phyloP scores from a whole-genome alignment of 164 flowering plant genomes.

The Vitis vinifera region ASM3070453v1 NC_081816.1:19956001-19956500 shows the following conservation, averaged over 20 bases:
- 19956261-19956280: background rate
- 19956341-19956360: no score
- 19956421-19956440: no score
- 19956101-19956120: conserved; percentile 82
- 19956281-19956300: background rate
- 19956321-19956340: background rate
- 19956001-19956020: conserved; percentile 75
- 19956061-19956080: conserved; percentile 81
- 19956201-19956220: background rate
- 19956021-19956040: conserved; percentile 92
- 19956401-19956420: no score
- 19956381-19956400: no score
- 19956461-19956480: no score
- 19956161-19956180: background rate
- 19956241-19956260: background rate
- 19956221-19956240: background rate
- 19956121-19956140: conserved; percentile 12
- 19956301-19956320: background rate
- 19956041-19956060: conserved; percentile 92
- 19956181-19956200: background rate
- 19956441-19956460: no score
- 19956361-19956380: no score
- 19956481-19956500: no score
- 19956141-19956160: background rate
- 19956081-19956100: conserved; percentile 98